These are phyloP conservation scores for Paramecium caudatum DNA, from an alignment of 73 alveolate species.

Conservation along the genomic window DNA sequence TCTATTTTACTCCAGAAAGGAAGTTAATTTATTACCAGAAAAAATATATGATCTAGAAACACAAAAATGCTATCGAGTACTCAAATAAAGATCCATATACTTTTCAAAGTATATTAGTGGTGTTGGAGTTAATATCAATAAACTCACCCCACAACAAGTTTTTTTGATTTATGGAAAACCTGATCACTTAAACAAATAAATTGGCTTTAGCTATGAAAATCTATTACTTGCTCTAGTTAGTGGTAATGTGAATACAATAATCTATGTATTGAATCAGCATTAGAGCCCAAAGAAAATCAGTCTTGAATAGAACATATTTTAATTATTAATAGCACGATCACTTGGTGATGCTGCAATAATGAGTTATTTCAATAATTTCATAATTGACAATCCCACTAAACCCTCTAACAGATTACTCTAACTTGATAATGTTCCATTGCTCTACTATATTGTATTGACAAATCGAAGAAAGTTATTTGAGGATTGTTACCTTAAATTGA, in stretches of 20 bases:
- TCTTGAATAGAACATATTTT: not conserved
- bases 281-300: not conserved
- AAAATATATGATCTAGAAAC: not conserved
- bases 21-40: not conserved
- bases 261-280: not conserved
- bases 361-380: not conserved
- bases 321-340: not conserved
- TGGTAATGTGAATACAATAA: constrained; percentile 14
- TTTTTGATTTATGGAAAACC: not conserved
- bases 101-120: not conserved
- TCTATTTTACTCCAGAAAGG: not conserved
- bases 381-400: not conserved
- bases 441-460: not conserved
- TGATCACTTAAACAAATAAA: not conserved
- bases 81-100: not conserved
- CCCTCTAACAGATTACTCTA: not conserved
- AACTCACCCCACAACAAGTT: not conserved
- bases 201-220: not conserved
- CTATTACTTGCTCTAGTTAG: not conserved
- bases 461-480: not conserved
- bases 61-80: too few species aligned
- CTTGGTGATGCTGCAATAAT: not conserved
- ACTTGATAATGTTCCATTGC: not conserved
- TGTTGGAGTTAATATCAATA: constrained; percentile 8
- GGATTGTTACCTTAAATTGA: not conserved